Conservation (phyloP, 139 green algal genomes). For the Prasinococcaceae sp. region DNA sequence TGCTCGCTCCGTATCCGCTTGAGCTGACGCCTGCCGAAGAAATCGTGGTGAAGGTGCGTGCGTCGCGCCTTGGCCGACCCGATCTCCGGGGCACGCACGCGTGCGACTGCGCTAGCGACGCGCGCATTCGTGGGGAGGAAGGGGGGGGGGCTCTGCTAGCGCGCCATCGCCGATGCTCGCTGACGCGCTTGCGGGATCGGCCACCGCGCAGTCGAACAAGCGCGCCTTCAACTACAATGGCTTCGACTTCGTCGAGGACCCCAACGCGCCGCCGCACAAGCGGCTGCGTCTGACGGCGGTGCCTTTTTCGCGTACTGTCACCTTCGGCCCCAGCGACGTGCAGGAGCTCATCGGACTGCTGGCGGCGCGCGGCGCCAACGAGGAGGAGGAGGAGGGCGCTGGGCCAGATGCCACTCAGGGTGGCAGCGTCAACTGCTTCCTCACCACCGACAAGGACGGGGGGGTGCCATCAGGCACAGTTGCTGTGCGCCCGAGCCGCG, state of each 20-base stretch:
- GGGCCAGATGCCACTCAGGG: not conserved
- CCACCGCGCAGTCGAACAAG: constrained; percentile 33
- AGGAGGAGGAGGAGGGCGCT: not conserved
- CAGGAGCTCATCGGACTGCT: constrained; percentile 30
- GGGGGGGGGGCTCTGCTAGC: not conserved
- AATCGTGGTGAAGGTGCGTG: constrained; percentile 28
- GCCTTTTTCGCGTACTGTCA: constrained; percentile 42
- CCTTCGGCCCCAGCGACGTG: constrained; percentile 47
- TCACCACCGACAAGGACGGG: not conserved
- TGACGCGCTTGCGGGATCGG: not conserved
- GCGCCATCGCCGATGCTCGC: too few species aligned
- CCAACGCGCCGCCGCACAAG: not conserved
- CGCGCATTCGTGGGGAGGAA: not conserved
- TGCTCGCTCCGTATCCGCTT: constrained; percentile 46
- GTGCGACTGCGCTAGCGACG: not conserved
- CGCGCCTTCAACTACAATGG: constrained; percentile 63
- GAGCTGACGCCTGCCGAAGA: constrained; percentile 36
- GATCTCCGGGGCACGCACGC: not conserved
- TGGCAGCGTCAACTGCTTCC: not conserved
- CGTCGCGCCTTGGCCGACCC: constrained; percentile 12
- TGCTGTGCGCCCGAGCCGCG: constrained; percentile 29
- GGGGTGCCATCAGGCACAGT: not conserved
- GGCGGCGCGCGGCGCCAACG: constrained; percentile 14
- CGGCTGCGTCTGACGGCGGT: constrained; percentile 27
- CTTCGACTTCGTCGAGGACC: constrained; percentile 73